These are phyloP conservation scores for Paramecium caudatum DNA, from an alignment of 73 alveolate species.

Conservation along the genomic window DNA sequence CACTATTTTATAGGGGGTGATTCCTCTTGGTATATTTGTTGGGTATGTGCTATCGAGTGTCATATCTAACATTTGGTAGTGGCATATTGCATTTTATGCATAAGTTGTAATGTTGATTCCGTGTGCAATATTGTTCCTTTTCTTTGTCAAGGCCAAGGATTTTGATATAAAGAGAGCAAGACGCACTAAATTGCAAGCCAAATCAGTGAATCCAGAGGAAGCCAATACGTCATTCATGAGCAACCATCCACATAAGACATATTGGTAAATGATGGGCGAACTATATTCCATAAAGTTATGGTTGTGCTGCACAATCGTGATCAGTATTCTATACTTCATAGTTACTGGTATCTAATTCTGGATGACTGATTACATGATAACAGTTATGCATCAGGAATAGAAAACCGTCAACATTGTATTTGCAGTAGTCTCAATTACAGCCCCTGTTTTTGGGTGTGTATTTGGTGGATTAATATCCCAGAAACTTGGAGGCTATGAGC, in stretches of 20 bases:
- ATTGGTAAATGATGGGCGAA: constrained; percentile 51
- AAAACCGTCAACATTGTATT: constrained; percentile 81
- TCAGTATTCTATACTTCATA: constrained; percentile 89
- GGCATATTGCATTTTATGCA: constrained; percentile 9
- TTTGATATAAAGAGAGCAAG: constrained; percentile 62
- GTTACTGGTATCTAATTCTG: constrained; percentile 97
- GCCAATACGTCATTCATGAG: not conserved
- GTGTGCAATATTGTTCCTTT: not conserved
- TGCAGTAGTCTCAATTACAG: constrained; percentile 86
- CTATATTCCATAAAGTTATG: constrained; percentile 44
- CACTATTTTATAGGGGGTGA: constrained; percentile 65
- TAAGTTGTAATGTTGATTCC: not conserved
- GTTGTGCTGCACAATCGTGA: constrained; percentile 78
- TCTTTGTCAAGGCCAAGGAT: not conserved
- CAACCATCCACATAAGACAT: not conserved
- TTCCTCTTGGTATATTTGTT: constrained; percentile 73
- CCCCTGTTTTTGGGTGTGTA: constrained; percentile 94
- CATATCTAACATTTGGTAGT: constrained; percentile 52
- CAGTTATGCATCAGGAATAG: constrained; percentile 83
- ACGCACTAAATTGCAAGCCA: not conserved
- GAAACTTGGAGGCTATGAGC: constrained; percentile 92
- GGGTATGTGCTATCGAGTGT: constrained; percentile 69
- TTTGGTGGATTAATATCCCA: constrained; percentile 82
- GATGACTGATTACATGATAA: constrained; percentile 93
- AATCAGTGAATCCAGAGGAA: not conserved